Conservation (phyloP, 192 early-diverging fungal genomes). For the Lunasporangiospora selenospora region DNA sequence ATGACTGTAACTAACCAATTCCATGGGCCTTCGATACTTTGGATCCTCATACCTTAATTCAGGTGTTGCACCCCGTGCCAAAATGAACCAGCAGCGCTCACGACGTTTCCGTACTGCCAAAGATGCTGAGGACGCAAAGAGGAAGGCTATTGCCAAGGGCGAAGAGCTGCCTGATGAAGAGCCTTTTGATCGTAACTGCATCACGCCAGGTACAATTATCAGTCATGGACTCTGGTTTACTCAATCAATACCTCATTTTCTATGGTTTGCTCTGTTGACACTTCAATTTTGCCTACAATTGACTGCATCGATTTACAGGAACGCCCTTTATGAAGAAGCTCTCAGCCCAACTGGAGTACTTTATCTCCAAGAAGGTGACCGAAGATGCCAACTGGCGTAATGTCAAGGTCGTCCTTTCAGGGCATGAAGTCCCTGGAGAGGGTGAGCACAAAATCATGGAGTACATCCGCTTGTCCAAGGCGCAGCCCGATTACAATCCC, state of each 20-base stretch:
- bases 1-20: no score
- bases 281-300: not conserved
- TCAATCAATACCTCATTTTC: not conserved
- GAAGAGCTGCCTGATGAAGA: constrained; percentile 72
- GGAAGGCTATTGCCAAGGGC: constrained; percentile 70
- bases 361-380: constrained; percentile 86
- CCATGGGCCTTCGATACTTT: no score
- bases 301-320: no score
- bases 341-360: constrained; percentile 88
- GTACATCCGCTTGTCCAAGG: constrained; percentile 88
- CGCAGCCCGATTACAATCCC: constrained; percentile 82
- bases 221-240: not conserved
- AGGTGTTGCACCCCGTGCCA: constrained; percentile 96
- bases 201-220: constrained; percentile 79
- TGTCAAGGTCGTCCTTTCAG: constrained; percentile 92
- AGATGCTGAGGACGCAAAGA: constrained; percentile 72
- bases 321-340: constrained; percentile 96
- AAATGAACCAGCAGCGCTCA: constrained; percentile 99
- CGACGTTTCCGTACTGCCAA: constrained; percentile 95
- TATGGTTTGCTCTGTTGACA: not conserved
- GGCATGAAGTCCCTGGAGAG: constrained; percentile 95
- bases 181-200: constrained; percentile 97
- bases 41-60: no score
- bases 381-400: constrained; percentile 91
- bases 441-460: constrained; percentile 99